phyloP scores from a whole-genome alignment of 179 eudicot genomes.

The Beta macrorhiza region DNA sequence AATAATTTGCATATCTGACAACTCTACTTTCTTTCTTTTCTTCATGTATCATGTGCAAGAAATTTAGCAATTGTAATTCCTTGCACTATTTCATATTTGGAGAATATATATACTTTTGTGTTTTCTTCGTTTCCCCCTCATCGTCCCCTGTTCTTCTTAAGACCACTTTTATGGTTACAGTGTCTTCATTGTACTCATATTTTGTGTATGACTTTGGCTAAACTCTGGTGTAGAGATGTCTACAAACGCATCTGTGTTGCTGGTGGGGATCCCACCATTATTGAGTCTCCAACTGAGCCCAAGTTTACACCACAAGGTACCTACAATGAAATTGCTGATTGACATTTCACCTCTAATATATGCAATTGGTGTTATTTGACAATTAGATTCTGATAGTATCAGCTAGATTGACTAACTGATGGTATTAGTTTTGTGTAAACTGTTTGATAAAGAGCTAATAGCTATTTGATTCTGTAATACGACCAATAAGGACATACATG shows the following conservation, averaged over 20 bases:
- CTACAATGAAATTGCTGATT: constrained; percentile 5
- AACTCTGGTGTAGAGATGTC: constrained; percentile 50
- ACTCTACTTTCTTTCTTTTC: neutral
- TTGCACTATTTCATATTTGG: neutral
- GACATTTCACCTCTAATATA: neutral
- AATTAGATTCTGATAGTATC: too few relatives aligned
- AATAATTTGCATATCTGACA: neutral
- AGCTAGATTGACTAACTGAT: too few relatives aligned
- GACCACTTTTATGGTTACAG: neutral
- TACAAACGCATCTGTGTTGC: constrained; percentile 73
- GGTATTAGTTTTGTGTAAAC: too few relatives aligned
- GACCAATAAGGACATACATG: too few relatives aligned
- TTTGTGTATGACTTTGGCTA: neutral
- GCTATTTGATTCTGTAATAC: too few relatives aligned
- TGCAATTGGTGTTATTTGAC: too few relatives aligned
- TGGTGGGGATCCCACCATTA: constrained; percentile 63
- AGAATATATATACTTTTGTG: too few relatives aligned
- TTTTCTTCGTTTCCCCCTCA: neutral
- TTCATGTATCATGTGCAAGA: neutral
- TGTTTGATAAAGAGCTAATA: too few relatives aligned
- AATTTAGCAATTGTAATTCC: neutral
- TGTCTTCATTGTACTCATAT: neutral
- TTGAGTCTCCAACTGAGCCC: constrained; percentile 94
- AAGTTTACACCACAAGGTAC: constrained; percentile 92
- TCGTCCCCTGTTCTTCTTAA: neutral